Conservation (phyloP, 2,329 filamentous ascomycete genomes). For the Phoma sp. region DNA sequence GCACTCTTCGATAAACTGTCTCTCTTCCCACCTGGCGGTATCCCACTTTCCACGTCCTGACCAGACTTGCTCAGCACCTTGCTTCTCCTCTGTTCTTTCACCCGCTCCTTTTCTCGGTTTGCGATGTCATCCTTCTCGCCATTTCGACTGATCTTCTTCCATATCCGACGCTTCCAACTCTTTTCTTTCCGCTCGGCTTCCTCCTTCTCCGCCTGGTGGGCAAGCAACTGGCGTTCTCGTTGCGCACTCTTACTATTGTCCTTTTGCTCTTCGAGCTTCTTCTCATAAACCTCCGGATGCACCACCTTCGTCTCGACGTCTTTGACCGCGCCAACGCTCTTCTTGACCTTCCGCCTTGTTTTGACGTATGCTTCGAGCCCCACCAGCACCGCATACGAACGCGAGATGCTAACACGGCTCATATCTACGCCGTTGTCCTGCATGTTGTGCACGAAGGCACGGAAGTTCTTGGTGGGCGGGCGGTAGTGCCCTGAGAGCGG, state of each 20-base stretch:
- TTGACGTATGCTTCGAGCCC: constrained; percentile 82
- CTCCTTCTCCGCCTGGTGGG: constrained; percentile 53
- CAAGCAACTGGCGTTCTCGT: constrained; percentile 63
- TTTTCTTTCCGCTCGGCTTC: constrained; percentile 48
- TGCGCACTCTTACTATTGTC: constrained; percentile 68
- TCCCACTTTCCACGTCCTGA: constrained; percentile 46
- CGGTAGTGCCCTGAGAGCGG: constrained; percentile 79
- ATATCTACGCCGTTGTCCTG: constrained; percentile 79
- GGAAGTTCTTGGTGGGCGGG: constrained; percentile 82
- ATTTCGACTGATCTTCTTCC: constrained; percentile 32
- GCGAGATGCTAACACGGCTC: constrained; percentile 76
- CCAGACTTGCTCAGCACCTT: constrained; percentile 41
- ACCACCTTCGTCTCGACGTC: constrained; percentile 66
- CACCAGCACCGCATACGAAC: constrained; percentile 80
- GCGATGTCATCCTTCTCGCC: constrained; percentile 25
- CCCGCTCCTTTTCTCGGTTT: constrained; percentile 26
- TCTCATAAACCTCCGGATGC: constrained; percentile 63
- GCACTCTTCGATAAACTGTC: constrained; percentile 19
- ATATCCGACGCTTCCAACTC: constrained; percentile 40
- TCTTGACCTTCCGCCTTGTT: constrained; percentile 69
- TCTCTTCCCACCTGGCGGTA: constrained; percentile 43
- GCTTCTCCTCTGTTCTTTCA: constrained; percentile 32
- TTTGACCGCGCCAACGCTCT: constrained; percentile 56
- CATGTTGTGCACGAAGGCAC: constrained; percentile 77
- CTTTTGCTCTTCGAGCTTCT: constrained; percentile 54